Evolutionary conservation across 805 yeast species (phyloP), one percentile per base, ranked within the genome.

Genomic region (Lachancea kluyveri): DNA sequence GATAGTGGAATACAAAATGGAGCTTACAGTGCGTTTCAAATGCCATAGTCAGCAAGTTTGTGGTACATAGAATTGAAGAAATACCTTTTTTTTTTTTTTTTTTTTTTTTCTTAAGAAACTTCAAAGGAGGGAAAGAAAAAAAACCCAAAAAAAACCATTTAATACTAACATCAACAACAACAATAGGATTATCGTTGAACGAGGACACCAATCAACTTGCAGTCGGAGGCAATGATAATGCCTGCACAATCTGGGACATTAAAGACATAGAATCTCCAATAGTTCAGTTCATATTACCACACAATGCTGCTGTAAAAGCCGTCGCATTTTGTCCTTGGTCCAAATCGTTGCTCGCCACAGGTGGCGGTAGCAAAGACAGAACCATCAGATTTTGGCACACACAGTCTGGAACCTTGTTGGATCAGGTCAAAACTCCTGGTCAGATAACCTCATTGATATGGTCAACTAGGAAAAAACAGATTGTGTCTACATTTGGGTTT

Each of bases 301-400:
- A 88, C 48, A 60, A 64, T 3, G 94, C 95, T 1, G 96, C 96
- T 0, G 88, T 88, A 0, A 87, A 87, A 46, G 96, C 95, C 0
- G 63, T 88, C 26, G 81, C 90, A 3, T 88, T 74, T 46, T 88
- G 96, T 51, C 96, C 96, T 0, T 87, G 96, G 96, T 69, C 85
- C 12, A 74, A 74, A 9, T 68, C 80, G 2, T 58, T 88, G 6
- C 54, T 88, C 21, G 96, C 90, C 1, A 86, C 96, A 0, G 96
- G 96, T 0, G 96, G 92, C 3, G 96, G 96, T 0, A 73, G 79
- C 13, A 77, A 75, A 45, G 96, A 88, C 52, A 62, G 88, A 30
- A 70, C 70, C n/a, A 72, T 87, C 6, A 57, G 88, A 36, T 85
- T 86, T 52, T 87, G 96, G 96, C 95, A 88, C 54, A 70, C 92